Percentiles rank a stretch among this genome's conserved stretches.
Conservation (phyloP, 495 filamentous ascomycete genomes). For the Thozetella sp. region DNA sequence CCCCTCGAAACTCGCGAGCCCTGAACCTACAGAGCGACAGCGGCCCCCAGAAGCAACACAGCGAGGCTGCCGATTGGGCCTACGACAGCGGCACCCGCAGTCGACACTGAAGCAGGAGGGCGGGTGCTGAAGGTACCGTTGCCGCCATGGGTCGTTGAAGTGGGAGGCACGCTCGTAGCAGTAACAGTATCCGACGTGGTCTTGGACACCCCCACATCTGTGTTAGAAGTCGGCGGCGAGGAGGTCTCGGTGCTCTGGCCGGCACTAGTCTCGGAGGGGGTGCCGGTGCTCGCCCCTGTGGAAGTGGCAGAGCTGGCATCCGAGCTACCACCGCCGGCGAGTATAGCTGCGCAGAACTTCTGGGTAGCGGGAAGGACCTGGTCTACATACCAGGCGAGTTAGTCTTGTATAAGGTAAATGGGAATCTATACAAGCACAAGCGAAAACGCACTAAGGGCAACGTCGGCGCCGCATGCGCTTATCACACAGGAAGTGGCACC, state of each 20-base stretch:
- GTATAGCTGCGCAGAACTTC: constrained; percentile 30
- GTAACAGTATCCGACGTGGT: not conserved
- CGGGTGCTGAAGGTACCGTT: constrained; percentile 5
- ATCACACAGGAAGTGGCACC: constrained; percentile 39
- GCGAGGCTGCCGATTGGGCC: constrained; percentile 20
- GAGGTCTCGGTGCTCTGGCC: not conserved
- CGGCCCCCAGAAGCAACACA: constrained; percentile 22
- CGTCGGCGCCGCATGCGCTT: constrained; percentile 26
- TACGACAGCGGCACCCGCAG: constrained; percentile 21
- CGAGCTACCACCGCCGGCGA: constrained; percentile 8
- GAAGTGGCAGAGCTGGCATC: constrained; percentile 8
- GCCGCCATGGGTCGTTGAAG: constrained; percentile 10
- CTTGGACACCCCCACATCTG: too few species aligned
- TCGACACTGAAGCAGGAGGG: constrained; percentile 4
- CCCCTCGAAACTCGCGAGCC: too few species aligned
- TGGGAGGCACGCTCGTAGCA: constrained; percentile 1
- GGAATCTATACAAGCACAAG: not conserved
- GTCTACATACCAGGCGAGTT: constrained; percentile 13
- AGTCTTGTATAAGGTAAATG: not conserved
- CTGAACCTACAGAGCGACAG: constrained; percentile 24
- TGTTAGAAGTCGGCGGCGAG: constrained; percentile 6
- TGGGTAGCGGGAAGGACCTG: constrained; percentile 38
- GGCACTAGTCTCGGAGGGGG: constrained; percentile 8
- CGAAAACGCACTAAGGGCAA: constrained; percentile 26
- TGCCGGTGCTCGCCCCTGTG: constrained; percentile 6